phyloP scores from a whole-genome alignment of 495 filamentous ascomycete species.

The Xylaria bambusicola region DNA sequence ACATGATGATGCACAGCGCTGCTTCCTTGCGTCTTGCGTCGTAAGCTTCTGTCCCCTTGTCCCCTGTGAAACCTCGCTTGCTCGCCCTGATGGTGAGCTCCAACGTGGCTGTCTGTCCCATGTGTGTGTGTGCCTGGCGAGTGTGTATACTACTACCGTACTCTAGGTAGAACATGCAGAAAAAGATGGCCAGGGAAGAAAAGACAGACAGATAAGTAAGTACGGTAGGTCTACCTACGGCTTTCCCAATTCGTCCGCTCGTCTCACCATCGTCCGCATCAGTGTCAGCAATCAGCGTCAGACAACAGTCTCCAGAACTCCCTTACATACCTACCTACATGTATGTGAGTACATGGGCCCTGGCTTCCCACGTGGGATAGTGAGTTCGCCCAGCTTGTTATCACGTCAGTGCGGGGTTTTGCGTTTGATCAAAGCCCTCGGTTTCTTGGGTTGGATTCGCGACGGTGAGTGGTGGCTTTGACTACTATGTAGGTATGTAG shows the following conservation, averaged over 20 bases:
- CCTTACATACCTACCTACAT: neutral
- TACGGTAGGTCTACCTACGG: neutral
- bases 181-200: too few relatives aligned
- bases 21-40: neutral
- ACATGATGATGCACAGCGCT: conserved; percentile 6
- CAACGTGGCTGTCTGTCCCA: conserved; percentile 15
- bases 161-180: too few relatives aligned
- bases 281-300: neutral
- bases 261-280: conserved; percentile 15
- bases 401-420: neutral
- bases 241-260: conserved; percentile 9
- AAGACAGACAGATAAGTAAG: neutral
- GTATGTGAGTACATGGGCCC: too few relatives aligned
- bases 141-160: too few relatives aligned
- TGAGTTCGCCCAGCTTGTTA: neutral
- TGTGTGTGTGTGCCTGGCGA: too few relatives aligned
- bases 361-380: conserved; percentile 15
- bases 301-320: neutral
- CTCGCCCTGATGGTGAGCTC: conserved; percentile 3
- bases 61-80: conserved; percentile 16
- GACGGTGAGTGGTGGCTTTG: neutral
- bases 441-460: neutral
- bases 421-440: neutral
- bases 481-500: too few relatives aligned
- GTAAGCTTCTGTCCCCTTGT: conserved; percentile 13